Conservation (phyloP, 805 yeast genomes). For the Candida namnaoensis region DNA sequence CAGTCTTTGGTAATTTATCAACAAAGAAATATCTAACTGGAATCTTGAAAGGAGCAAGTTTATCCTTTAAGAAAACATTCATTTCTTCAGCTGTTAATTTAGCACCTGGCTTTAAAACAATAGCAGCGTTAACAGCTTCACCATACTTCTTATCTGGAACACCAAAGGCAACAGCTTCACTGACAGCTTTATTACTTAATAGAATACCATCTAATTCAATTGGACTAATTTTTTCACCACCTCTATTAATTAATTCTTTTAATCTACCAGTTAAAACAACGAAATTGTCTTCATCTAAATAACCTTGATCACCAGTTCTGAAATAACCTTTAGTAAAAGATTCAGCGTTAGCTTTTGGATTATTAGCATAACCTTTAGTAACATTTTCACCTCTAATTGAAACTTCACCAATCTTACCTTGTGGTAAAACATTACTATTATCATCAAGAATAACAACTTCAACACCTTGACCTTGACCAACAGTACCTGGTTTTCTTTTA, state of each 20-base stretch:
- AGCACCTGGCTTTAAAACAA: constrained; percentile 40
- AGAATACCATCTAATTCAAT: constrained; percentile 57
- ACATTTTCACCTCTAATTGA: constrained; percentile 61
- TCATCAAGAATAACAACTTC: constrained; percentile 49
- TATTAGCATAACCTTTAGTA: constrained; percentile 65
- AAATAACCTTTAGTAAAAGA: constrained; percentile 54
- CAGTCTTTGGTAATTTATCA: constrained; percentile 60
- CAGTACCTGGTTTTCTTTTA: constrained; percentile 60
- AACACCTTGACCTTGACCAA: constrained; percentile 67
- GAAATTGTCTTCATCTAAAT: constrained; percentile 48
- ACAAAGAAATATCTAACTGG: constrained; percentile 52
- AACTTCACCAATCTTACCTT: constrained; percentile 60
- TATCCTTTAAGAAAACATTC: constrained; percentile 31
- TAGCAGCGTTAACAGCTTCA: constrained; percentile 62
- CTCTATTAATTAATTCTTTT: constrained; percentile 68
- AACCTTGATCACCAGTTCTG: constrained; percentile 77
- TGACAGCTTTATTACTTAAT: constrained; percentile 51
- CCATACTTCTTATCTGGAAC: constrained; percentile 63
- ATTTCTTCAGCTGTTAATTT: constrained; percentile 34
- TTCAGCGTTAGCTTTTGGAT: constrained; percentile 61
- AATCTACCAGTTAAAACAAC: constrained; percentile 59
- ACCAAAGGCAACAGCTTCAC: constrained; percentile 66
- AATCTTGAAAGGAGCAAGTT: constrained; percentile 49
- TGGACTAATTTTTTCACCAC: constrained; percentile 74
- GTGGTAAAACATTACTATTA: constrained; percentile 34